These are phyloP conservation scores for Iberis pinnata DNA, from an alignment of 345 rosid species.

Conservation along the genomic window DNA sequence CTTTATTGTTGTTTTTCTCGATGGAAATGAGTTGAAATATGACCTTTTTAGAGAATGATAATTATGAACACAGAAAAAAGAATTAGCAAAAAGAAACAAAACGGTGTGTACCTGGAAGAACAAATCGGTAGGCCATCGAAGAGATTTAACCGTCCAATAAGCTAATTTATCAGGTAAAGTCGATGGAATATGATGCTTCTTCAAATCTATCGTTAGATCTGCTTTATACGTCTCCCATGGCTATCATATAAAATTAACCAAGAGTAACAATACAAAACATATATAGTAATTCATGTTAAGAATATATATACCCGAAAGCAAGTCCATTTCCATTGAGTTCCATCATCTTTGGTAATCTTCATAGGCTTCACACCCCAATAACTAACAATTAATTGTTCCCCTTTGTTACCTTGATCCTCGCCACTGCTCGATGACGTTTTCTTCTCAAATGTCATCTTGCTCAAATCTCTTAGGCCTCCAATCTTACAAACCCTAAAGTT, in stretches of 20 bases:
- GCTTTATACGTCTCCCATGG: conserved; percentile 52
- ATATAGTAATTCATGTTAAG: background rate
- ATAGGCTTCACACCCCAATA: conserved; percentile 50
- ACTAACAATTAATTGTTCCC: conserved; percentile 34
- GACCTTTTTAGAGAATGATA: too few species aligned
- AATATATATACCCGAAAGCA: conserved; percentile 44
- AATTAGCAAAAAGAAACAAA: too few species aligned
- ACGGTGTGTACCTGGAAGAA: conserved; percentile 51
- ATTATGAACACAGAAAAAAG: too few species aligned
- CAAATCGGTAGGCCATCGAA: conserved; percentile 63
- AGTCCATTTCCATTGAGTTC: conserved; percentile 53
- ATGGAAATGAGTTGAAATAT: too few species aligned
- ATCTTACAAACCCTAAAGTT: too few species aligned
- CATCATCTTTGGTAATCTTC: conserved; percentile 46
- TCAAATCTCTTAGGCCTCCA: too few species aligned
- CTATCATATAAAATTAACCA: background rate
- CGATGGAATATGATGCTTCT: conserved; percentile 56
- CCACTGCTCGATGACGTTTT: background rate
- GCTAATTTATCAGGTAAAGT: conserved; percentile 54
- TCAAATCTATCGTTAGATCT: conserved; percentile 54
- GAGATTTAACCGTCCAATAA: conserved; percentile 56
- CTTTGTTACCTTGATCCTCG: conserved; percentile 6
- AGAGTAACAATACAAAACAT: background rate
- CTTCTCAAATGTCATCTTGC: too few species aligned
- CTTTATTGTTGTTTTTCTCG: too few species aligned